Conservation (phyloP, 2,329 filamentous ascomycete species). For the Stachybotrys echinatus region DNA sequence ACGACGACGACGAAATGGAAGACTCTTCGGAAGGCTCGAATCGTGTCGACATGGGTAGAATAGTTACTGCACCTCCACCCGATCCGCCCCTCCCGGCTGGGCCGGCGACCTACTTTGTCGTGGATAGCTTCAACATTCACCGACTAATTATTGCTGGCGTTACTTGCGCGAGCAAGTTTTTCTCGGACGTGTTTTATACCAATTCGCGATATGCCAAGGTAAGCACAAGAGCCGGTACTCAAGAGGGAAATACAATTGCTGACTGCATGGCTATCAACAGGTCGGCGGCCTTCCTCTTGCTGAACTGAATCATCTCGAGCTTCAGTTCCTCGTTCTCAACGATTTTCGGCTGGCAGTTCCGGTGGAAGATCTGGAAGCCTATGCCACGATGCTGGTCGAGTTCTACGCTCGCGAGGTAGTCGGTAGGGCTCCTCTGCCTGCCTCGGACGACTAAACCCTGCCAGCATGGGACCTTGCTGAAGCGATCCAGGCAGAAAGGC, state of each 20-base stretch:
- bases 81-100: constrained; percentile 16
- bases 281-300: constrained; percentile 88
- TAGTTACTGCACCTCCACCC: constrained; percentile 10
- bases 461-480: no score
- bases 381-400: constrained; percentile 96
- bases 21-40: constrained; percentile 19
- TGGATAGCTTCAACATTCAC: constrained; percentile 99
- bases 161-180: constrained; percentile 98
- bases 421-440: constrained; percentile 8
- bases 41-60: constrained; percentile 8
- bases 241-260: constrained; percentile 4
- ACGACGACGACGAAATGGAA: constrained; percentile 24
- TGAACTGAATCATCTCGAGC: constrained; percentile 91
- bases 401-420: constrained; percentile 94
- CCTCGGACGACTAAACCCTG: not conserved
- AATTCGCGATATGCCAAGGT: constrained; percentile 99
- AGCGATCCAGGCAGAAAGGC: no score
- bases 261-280: constrained; percentile 41
- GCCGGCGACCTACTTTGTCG: constrained; percentile 70
- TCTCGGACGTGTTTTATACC: constrained; percentile 97
- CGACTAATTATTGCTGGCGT: constrained; percentile 93
- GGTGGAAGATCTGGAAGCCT: constrained; percentile 92
- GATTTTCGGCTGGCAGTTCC: constrained; percentile 92
- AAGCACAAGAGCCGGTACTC: constrained; percentile 25
- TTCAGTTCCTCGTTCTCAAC: constrained; percentile 92